These are phyloP conservation scores for Fusarium sp. DNA, from an alignment of 2,329 filamentous ascomycete genomes.

Conservation along the genomic window DNA sequence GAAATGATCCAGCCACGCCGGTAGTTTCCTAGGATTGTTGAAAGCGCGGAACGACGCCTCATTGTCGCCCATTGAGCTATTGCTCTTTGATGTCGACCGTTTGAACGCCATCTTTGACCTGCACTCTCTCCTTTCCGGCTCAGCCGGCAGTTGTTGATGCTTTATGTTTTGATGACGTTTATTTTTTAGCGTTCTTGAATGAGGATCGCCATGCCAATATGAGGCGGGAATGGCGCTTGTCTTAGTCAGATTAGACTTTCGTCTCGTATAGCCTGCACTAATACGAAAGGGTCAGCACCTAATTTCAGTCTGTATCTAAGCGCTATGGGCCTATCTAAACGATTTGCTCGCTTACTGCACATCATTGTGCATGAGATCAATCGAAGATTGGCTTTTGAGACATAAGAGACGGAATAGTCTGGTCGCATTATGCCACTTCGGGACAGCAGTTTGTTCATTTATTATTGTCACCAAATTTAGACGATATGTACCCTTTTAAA, in stretches of 20 bases:
- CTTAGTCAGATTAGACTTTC: constrained; percentile 1
- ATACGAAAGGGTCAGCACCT: neutral
- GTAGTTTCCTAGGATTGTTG: constrained; percentile 14
- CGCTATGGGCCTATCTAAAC: neutral
- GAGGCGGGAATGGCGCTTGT: constrained; percentile 6
- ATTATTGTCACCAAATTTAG: neutral
- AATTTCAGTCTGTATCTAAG: neutral
- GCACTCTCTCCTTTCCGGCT: neutral
- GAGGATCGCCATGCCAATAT: constrained; percentile 6
- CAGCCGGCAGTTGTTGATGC: neutral
- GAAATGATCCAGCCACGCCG: constrained; percentile 38
- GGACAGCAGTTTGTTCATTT: neutral
- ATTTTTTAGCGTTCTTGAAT: neutral
- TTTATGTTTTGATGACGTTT: constrained; percentile 9
- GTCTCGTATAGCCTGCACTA: constrained; percentile 15
- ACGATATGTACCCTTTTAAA: neutral
- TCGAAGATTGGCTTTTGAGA: neutral
- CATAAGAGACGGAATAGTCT: neutral
- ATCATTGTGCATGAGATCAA: neutral
- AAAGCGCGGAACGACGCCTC: constrained; percentile 14
- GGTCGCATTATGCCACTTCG: neutral
- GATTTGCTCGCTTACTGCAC: neutral
- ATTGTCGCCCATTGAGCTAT: neutral
- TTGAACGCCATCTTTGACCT: neutral
- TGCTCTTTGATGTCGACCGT: neutral